Percentiles rank a stretch among this genome's conserved stretches.
Evolutionary conservation across 139 green algal species (phyloP).

Genomic region (Pleodorina starrii): DNA sequence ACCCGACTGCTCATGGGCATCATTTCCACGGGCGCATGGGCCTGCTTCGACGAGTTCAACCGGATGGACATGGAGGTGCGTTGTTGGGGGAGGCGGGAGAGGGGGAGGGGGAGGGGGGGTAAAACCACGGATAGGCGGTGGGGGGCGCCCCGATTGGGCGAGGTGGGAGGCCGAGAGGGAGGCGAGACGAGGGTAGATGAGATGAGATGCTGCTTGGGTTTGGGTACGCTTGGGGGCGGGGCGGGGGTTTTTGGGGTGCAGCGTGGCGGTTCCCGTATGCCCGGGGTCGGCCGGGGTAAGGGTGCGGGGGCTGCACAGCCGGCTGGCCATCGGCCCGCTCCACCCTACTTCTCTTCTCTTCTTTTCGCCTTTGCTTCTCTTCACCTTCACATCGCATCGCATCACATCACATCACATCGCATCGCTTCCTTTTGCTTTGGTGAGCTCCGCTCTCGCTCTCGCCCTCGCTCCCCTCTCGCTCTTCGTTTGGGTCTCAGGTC

Average conservation of each 20-base stretch:
- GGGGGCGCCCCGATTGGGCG: not conserved
- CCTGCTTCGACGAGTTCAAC: conserved; percentile 95
- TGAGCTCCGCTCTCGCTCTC: no score
- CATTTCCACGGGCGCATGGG: conserved; percentile 75
- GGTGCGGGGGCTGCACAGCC: no score
- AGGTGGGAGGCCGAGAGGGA: not conserved
- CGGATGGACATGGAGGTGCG: conserved; percentile 85
- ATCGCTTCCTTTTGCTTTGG: not conserved
- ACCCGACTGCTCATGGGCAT: conserved; percentile 59
- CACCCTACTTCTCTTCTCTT: not conserved
- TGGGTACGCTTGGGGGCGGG: no score
- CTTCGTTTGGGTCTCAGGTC: conserved; percentile 49
- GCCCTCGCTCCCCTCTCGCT: not conserved
- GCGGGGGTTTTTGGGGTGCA: no score
- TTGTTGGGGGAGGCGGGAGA: not conserved
- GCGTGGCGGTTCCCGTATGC: no score
- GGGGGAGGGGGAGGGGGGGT: conserved; percentile 33
- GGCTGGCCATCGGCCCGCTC: not conserved
- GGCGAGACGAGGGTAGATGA: no score
- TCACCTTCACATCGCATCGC: not conserved
- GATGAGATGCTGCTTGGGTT: no score
- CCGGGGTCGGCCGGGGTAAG: no score
- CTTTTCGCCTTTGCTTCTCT: not conserved
- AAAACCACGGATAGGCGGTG: not conserved
- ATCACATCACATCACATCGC: not conserved